phyloP scores from a whole-genome alignment of 495 filamentous ascomycete species.

The Tricharina praecox region DNA sequence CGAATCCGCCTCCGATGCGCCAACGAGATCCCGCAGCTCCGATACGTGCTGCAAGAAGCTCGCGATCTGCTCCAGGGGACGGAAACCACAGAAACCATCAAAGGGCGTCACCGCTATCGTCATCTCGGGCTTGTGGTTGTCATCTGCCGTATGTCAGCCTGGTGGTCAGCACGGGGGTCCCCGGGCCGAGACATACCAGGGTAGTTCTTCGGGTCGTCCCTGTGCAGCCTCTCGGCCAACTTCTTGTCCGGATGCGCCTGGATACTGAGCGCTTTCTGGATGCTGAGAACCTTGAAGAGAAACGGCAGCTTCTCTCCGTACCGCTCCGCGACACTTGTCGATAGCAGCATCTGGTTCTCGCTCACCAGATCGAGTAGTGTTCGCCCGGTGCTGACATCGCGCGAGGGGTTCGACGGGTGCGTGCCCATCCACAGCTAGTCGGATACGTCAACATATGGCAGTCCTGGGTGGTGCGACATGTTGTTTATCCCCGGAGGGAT shows the following conservation, averaged over 20 bases:
- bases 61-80: constrained; percentile 66
- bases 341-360: constrained; percentile 70
- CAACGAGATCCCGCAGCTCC: constrained; percentile 58
- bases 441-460: not conserved
- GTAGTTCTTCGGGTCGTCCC: constrained; percentile 78
- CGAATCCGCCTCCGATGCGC: constrained; percentile 44
- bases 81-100: constrained; percentile 89
- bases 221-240: constrained; percentile 76
- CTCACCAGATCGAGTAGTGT: constrained; percentile 78
- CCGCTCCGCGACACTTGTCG: constrained; percentile 46
- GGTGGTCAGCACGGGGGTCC: no score
- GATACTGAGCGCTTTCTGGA: constrained; percentile 86
- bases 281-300: constrained; percentile 90
- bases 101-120: constrained; percentile 92
- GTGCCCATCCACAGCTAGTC: constrained; percentile 94
- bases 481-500: no score
- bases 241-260: constrained; percentile 98
- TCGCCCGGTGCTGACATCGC: constrained; percentile 66
- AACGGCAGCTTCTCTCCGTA: constrained; percentile 78
- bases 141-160: no score
- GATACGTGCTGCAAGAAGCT: constrained; percentile 67
- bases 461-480: no score
- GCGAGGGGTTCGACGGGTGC: constrained; percentile 86
- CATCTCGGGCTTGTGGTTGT: constrained; percentile 99
- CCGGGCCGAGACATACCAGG: constrained; percentile 39